These are phyloP conservation scores for Lipomyces sp. DNA, from an alignment of 805 yeast genomes.

Conservation along the genomic window DNA sequence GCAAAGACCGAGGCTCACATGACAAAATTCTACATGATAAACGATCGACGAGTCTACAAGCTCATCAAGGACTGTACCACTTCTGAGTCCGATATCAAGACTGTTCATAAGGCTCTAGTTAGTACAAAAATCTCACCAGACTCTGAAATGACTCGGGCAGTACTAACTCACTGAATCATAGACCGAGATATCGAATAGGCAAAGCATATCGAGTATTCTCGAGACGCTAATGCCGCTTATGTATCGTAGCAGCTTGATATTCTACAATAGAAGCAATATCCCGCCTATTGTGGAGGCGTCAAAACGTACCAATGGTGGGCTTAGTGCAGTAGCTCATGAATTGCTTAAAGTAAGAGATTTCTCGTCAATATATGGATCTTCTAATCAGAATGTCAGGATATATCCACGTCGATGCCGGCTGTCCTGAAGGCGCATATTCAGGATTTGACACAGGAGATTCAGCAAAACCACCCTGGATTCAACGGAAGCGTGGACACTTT, in stretches of 20 bases:
- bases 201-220: constrained; percentile 53
- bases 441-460: constrained; percentile 53
- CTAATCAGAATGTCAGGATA: constrained; percentile 10
- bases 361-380: constrained; percentile 15
- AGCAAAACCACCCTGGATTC: constrained; percentile 41
- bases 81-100: constrained; percentile 62
- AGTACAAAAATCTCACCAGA: not conserved
- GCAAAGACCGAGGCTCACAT: constrained; percentile 57
- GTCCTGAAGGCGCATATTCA: constrained; percentile 65
- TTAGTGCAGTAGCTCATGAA: constrained; percentile 53
- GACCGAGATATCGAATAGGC: constrained; percentile 2
- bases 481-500: constrained; percentile 51
- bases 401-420: constrained; percentile 52
- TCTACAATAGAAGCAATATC: constrained; percentile 70
- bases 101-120: constrained; percentile 60
- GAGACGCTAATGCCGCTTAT: constrained; percentile 61
- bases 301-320: constrained; percentile 46
- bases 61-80: constrained; percentile 60
- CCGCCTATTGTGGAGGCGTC: constrained; percentile 56
- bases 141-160: constrained; percentile 41
- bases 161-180: constrained; percentile 48
- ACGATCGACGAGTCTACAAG: constrained; percentile 63
- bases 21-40: constrained; percentile 56
- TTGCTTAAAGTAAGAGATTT: constrained; percentile 64
- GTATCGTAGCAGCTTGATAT: constrained; percentile 62